Conservation (phyloP, 805 yeast genomes). For the Starmerella gropengiesseri region DNA sequence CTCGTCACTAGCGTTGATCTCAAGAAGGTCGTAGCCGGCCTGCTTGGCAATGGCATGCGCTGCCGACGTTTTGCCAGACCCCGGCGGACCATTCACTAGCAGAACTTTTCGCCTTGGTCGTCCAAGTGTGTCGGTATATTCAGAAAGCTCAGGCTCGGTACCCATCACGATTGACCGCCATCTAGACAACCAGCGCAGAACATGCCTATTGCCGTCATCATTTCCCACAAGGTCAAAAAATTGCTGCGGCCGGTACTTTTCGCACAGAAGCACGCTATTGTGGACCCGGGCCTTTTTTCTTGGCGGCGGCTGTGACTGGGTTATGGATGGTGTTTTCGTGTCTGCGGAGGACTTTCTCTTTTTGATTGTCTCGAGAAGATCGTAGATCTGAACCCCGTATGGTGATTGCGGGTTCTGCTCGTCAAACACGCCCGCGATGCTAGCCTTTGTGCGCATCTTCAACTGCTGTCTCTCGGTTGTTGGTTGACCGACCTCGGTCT, state of each 20-base stretch:
- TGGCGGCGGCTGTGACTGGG: slow-evolving; percentile 2
- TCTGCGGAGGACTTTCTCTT: not conserved
- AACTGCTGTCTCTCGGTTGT: too few species aligned
- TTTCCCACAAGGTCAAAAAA: slow-evolving; percentile 62
- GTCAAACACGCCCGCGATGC: not conserved
- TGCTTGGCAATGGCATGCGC: slow-evolving; percentile 77
- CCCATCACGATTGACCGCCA: slow-evolving; percentile 37
- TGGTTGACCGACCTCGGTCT: too few species aligned
- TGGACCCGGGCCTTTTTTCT: not conserved
- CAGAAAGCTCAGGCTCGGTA: slow-evolving; percentile 7
- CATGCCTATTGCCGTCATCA: slow-evolving; percentile 48
- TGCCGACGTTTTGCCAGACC: slow-evolving; percentile 83
- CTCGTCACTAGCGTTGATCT: slow-evolving; percentile 78
- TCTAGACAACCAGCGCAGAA: slow-evolving; percentile 52
- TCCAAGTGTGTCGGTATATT: slow-evolving; percentile 39
- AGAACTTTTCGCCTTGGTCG: slow-evolving; percentile 45
- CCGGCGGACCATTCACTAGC: slow-evolving; percentile 84
- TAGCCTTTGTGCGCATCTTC: not conserved
- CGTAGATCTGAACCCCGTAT: slow-evolving; percentile 22
- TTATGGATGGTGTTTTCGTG: not conserved
- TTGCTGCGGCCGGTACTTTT: slow-evolving; percentile 55
- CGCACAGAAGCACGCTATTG: slow-evolving; percentile 37
- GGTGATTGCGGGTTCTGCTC: slow-evolving; percentile 8
- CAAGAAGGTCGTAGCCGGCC: slow-evolving; percentile 68
- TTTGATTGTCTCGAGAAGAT: slow-evolving; percentile 1